Evolutionary conservation across 1,284 basidiomycete species (phyloP), one percentile per base, ranked within the genome.

Genomic region (Meripilus lineatus): DNA sequence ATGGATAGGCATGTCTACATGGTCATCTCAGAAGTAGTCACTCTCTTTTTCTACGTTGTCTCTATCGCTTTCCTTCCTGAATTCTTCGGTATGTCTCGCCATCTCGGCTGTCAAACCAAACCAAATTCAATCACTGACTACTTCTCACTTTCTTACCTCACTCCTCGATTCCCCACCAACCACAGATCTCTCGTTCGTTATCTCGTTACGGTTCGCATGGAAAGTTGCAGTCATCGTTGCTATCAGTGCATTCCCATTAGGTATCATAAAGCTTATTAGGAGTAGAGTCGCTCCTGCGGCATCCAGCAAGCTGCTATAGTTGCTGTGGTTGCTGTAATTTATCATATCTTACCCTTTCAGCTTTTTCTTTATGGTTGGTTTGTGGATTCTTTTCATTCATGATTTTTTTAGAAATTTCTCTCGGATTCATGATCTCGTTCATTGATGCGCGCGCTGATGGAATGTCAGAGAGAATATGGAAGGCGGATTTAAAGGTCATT

Each of bases 171-270:
- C 14, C n/a, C n/a, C n/a, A n/a, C n/a, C n/a, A n/a, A n/a, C 35
- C 18, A 17, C 44, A 96, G 95, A 99, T 68, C 77, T 98, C 36
- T 76, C 83, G 2, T 99, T 99, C 59, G 95, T 99, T 18, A 68
- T 96, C 3, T 90, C 94, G 4, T 62, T 79, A 28, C 79, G 83
- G 17, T 99, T 98, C 63, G 77, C 81, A n/a, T 94, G 90, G 91
- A 99, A 98, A 65, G 91, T 95, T 3, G 87, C 86, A 0, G 81
- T 97, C 40, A 98, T 99, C 53, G 93, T 98, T 2, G 92, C 88
- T 3, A 81, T 99, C 58, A 93, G 93, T 56, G 87, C 91, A 22
- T 72, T 97, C 49, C 96, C 96, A 1, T 68, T 99, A 36, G 97
- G 89, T 58, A 75, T 96, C 50, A 84, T 95, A 71, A 96, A 96